phyloP scores from a whole-genome alignment of 2,329 filamentous ascomycete species.

The Hymenoscyphus fraxineus region DNA sequence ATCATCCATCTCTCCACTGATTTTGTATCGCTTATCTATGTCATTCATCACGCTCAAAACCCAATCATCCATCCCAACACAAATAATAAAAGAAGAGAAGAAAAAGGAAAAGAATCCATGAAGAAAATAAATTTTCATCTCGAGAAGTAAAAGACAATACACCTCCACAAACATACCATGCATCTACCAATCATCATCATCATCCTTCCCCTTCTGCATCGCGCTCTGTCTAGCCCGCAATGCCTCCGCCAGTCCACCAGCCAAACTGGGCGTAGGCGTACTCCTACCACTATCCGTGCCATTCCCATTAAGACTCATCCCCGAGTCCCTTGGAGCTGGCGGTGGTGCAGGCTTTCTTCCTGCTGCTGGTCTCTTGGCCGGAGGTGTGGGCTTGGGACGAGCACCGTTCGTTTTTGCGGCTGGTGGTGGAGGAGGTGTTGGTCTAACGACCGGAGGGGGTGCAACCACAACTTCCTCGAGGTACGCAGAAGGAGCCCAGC shows the following conservation, averaged over 20 bases:
- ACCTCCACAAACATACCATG: background rate
- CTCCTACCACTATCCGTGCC: slow-evolving; percentile 61
- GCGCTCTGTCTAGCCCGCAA: slow-evolving; percentile 70
- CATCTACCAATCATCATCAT: slow-evolving; percentile 36
- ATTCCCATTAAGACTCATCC: slow-evolving; percentile 57
- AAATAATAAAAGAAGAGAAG: too few species aligned
- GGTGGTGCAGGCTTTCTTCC: slow-evolving; percentile 67
- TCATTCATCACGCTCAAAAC: background rate
- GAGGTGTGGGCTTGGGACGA: slow-evolving; percentile 40
- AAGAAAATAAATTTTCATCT: background rate
- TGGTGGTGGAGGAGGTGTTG: slow-evolving; percentile 22
- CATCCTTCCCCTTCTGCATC: slow-evolving; percentile 52
- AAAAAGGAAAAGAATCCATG: background rate
- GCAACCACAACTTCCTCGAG: slow-evolving; percentile 73
- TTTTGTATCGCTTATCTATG: slow-evolving; percentile 1
- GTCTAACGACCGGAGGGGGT: slow-evolving; percentile 44
- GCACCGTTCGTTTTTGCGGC: slow-evolving; percentile 33
- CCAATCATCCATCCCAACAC: background rate
- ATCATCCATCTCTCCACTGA: background rate
- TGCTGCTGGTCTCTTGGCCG: slow-evolving; percentile 72
- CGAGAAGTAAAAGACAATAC: background rate
- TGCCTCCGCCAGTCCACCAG: slow-evolving; percentile 74
- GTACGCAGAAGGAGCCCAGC: slow-evolving; percentile 92
- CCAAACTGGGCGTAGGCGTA: slow-evolving; percentile 68
- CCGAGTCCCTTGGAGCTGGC: slow-evolving; percentile 67